Base-by-base conservation (phyloP, 805 yeast species). In the Huiozyma sinensis region DNA sequence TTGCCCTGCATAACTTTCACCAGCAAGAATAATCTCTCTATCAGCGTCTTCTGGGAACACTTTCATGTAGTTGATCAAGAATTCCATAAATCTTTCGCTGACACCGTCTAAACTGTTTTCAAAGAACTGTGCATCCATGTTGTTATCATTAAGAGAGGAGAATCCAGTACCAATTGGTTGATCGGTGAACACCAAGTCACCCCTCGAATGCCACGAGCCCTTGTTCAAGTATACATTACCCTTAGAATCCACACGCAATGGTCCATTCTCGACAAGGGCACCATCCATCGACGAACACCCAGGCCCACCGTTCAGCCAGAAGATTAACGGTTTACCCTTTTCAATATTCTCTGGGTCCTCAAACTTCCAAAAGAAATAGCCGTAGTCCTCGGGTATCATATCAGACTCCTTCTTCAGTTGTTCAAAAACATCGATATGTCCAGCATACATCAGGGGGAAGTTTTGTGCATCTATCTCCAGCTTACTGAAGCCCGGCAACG, bases 201-300 rank as follows among this genome's bases (percentile, higher is more conserved):
- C 85, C 35, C 73, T 68, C 45, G 81, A 76, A 60, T 80, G 78
- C 97, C 98, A 92, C 2, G 92, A 74, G 0, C 95, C 96, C 1
- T 68, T 56, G 61, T 86, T 86, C 43, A 68, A 62, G 10, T 58
- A 62, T 7, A 86, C 71, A 42, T 70, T 59, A 3, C 67, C 70
- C 7, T 72, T 56, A 0, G 58, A 51, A 50, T 68, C 65, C 13
- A 87, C 72, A 43, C 95, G 70, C 38, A 87, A 75, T 0, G 98
- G 97, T 0, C 98, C 98, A 3, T 80, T 66, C 61, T 92, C 98
- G 77, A 89, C 76, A 50, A 92, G 60, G 0, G 95, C 95, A 11
- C 98, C 98, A 64, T 92, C 98, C 92, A 90, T 79, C 0, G 97
- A 88, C 1, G 96, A 88, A 61, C 98, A 92, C 0, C 98, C 98